Conservation (phyloP, 2,329 filamentous ascomycete species). For the Neurospora sp. region DNA sequence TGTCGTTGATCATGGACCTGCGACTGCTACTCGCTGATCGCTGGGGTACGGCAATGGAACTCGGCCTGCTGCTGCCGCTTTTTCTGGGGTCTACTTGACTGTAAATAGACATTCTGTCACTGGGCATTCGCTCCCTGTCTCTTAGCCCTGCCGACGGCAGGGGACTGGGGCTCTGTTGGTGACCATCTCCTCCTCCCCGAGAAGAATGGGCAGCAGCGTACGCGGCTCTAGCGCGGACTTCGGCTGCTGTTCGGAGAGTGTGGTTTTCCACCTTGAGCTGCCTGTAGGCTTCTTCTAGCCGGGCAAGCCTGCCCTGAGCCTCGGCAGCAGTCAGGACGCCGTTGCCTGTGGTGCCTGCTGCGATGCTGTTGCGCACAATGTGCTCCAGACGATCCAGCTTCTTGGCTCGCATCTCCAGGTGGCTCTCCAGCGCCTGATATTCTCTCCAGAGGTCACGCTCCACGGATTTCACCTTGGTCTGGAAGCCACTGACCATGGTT, state of each 20-base stretch:
- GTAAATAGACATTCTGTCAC: neutral
- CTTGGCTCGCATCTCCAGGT: conserved; percentile 68
- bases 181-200: conserved; percentile 23
- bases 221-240: conserved; percentile 43
- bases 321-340: conserved; percentile 22
- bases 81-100: conserved; percentile 15
- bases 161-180: conserved; percentile 39
- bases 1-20: neutral
- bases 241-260: conserved; percentile 56
- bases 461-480: conserved; percentile 68
- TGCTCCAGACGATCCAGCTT: conserved; percentile 81
- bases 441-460: conserved; percentile 87
- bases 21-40: neutral
- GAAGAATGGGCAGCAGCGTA: conserved; percentile 28
- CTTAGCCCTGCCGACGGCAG: conserved; percentile 45
- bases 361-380: conserved; percentile 57
- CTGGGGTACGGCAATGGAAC: neutral
- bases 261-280: conserved; percentile 55
- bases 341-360: conserved; percentile 32
- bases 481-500: conserved; percentile 66
- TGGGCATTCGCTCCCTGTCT: conserved; percentile 23
- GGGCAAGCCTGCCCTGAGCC: conserved; percentile 36
- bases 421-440: conserved; percentile 76
- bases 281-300: conserved; percentile 51
- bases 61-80: conserved; percentile 7